Evolutionary conservation across 139 green algal species (phyloP), one percentile per base, ranked within the genome.

Genomic region (Diplosphaera chodatii): DNA sequence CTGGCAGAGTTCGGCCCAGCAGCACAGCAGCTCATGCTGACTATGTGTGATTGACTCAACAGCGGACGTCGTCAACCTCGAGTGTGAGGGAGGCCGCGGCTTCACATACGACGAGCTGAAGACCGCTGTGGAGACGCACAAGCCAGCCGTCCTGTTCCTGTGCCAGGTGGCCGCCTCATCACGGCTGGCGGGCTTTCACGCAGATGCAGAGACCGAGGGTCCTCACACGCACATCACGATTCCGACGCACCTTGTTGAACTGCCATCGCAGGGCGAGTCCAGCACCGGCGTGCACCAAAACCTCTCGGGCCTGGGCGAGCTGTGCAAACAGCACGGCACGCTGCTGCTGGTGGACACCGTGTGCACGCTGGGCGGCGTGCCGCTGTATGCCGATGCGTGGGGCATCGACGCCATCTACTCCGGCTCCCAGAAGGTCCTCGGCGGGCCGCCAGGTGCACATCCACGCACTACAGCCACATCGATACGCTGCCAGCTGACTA

Each of bases 311-410:
- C 68, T 97, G 68, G 91, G 92, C 25, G 88, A 96, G 63, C 67
- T 93, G 55, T 97, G 92, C 83, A 76, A 83, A 25, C 73, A 78
- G 34, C 87, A 87, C 31, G 87, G 85, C 78, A 90, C 88, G 2
- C 84, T 98, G 82, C 85, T 98, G 75, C 84, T 97, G 71, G 89
- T 98, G 48, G 93, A 98, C 88, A 94, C 93, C 1, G 93, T 98
- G 37, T 87, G 81, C 87, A 89, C 86, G 0, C 80, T 97, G 74
- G 91, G 91, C 28, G 91, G 91, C 27, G 88, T 96, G 48, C 91
- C 91, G 20, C 63, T 96, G 29, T 84, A 75, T 64, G 78, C 79
- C 10, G 84, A 89, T 64, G 71, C 69, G 18, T 94, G 89, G 86
- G 87, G 87, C 72, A 72, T 97, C 0, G 92, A 97, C 81, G 82